Evolutionary conservation across 148 eudicot species (phyloP).

Genomic region (Nepenthes gracilis): DNA sequence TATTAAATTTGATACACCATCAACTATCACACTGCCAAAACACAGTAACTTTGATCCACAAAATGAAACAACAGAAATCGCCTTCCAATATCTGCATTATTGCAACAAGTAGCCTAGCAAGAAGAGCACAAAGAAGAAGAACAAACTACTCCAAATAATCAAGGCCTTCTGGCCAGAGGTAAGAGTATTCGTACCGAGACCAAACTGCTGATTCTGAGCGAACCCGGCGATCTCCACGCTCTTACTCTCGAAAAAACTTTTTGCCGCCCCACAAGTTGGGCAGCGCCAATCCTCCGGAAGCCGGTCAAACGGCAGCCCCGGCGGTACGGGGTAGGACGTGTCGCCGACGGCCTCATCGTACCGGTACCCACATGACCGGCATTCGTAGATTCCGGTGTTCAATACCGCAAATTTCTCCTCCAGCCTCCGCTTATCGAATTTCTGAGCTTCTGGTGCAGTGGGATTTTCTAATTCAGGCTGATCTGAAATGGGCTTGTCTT

Average conservation of each 20-base stretch:
- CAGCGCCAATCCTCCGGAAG: constrained; percentile 97
- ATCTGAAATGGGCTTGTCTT: constrained; percentile 62
- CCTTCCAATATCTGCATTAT: constrained; percentile 11
- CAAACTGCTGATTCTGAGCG: constrained; percentile 94
- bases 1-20: too few relatives aligned
- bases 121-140: constrained; percentile 55
- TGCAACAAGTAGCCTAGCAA: constrained; percentile 90
- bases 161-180: constrained; percentile 86
- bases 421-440: constrained; percentile 36
- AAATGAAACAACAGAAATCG: too few relatives aligned
- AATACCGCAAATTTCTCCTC: constrained; percentile 91
- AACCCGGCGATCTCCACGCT: constrained; percentile 98
- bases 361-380: constrained; percentile 80
- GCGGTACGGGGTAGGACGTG: constrained; percentile 70
- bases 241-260: constrained; percentile 83
- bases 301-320: constrained; percentile 68
- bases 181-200: constrained; percentile 80
- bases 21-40: too few relatives aligned
- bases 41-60: too few relatives aligned
- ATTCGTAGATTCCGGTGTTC: constrained; percentile 84
- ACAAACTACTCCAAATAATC: constrained; percentile 83
- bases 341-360: constrained; percentile 73
- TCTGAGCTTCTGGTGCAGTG: constrained; percentile 13
- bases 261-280: constrained; percentile 91
- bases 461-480: constrained; percentile 18